phyloP scores from a whole-genome alignment of 2,329 filamentous ascomycete genomes.

The Fusarium verrucosum region DNA sequence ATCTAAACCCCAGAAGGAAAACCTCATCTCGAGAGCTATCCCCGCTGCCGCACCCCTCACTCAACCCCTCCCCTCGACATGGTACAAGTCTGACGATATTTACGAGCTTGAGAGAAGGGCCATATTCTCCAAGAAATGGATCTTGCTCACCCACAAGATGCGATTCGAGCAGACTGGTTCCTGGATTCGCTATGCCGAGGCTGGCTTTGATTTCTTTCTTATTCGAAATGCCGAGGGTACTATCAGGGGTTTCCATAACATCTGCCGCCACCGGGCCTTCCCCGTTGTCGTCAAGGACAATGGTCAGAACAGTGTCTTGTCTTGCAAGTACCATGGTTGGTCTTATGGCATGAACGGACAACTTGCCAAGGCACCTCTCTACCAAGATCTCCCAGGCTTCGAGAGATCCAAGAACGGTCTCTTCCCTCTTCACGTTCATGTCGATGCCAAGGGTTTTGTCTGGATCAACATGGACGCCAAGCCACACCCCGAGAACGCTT shows the following conservation, averaged over 20 bases:
- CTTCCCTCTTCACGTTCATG: slow-evolving; percentile 62
- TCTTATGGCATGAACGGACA: slow-evolving; percentile 68
- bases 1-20: slow-evolving; percentile 23
- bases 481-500: slow-evolving; percentile 57
- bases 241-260: slow-evolving; percentile 69
- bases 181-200: slow-evolving; percentile 63
- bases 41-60: slow-evolving; percentile 20
- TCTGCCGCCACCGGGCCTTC: slow-evolving; percentile 69
- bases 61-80: slow-evolving; percentile 44
- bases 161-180: slow-evolving; percentile 62
- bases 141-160: slow-evolving; percentile 62
- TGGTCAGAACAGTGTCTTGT: slow-evolving; percentile 61
- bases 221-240: slow-evolving; percentile 62
- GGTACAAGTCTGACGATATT: slow-evolving; percentile 63
- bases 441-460: slow-evolving; percentile 64
- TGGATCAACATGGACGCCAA: slow-evolving; percentile 65
- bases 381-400: slow-evolving; percentile 64
- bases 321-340: slow-evolving; percentile 71
- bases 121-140: slow-evolving; percentile 66
- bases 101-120: slow-evolving; percentile 65
- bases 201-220: slow-evolving; percentile 65
- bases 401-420: slow-evolving; percentile 64
- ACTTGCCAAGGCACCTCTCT: slow-evolving; percentile 68
- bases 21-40: slow-evolving; percentile 18
- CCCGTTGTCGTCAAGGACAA: slow-evolving; percentile 62